Base-by-base conservation (phyloP, 257 asterid species). In the Primulina tabacum region DNA sequence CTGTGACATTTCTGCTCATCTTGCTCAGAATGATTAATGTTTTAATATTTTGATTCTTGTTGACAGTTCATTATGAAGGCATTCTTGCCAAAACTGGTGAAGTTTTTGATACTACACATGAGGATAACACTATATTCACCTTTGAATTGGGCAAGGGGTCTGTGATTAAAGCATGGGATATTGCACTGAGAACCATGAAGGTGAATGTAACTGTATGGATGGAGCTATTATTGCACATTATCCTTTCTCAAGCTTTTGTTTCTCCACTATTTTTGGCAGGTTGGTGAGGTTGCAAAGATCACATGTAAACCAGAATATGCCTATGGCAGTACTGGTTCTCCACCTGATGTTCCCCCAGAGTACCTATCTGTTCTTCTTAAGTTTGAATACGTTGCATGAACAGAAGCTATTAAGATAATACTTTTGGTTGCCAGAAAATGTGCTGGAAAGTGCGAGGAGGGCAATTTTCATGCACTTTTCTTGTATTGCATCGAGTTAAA, bases 221-320 rank as follows among this genome's bases (percentile, higher is more conserved):
- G 52, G 69, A 26, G 55, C 70, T 21, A 21, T 21, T 76, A 61
- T 61, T 62, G 21, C 56, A 9, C 29, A 64, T 4, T 9, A 21
- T 69, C 68, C 34, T 38, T 37, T 30, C 38, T 28, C 7, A 52
- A 64, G 33, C 43, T 77, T 21, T 58, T 26, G 43, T n/a, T 21
- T 38, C 71, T 71, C 71, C 64, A 47, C 47, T 72, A 53, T 58
- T 66, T 64, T 21, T 33, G 76, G 77, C 84, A 93, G 98, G 96
- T 86, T 75, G 95, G 99, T 35, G 99, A 93, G 87, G 85, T 90
- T 40, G 96, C 96, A 30, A 87, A 76, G 75, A 88, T 93, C 79
- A 93, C 95, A 29, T 90, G 99, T 86, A 85, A 87, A 84, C 96
- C 99, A 69, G 99, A 93, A 24, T 93, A 93, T 82, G 99, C 85